These are phyloP conservation scores for Nemania sp. DNA, from an alignment of 2,329 filamentous ascomycete species.

Conservation along the genomic window DNA sequence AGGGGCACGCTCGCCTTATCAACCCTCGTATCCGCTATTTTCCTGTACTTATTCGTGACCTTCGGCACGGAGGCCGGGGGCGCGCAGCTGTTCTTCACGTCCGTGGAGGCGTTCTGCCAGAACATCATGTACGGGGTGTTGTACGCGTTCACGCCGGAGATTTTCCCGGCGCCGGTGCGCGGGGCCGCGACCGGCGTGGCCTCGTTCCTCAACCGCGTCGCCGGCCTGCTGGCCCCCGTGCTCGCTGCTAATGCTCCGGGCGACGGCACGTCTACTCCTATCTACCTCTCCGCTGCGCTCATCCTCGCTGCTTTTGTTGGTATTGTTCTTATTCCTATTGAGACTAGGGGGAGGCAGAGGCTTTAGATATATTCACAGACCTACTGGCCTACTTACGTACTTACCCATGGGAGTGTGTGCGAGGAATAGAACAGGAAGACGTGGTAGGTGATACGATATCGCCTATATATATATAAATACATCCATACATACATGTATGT, in stretches of 20 bases:
- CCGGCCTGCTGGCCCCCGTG: conserved; percentile 69
- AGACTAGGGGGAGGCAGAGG: conserved; percentile 62
- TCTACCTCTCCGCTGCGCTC: conserved; percentile 59
- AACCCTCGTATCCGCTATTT: conserved; percentile 68
- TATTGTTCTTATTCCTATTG: conserved; percentile 64
- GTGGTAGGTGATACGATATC: background rate
- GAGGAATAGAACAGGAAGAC: too few relatives aligned
- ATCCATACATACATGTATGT: background rate
- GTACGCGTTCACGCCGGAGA: conserved; percentile 76
- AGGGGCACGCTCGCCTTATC: conserved; percentile 71
- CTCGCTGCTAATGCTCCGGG: conserved; percentile 65
- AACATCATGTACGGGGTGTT: conserved; percentile 79
- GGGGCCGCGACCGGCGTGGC: conserved; percentile 74
- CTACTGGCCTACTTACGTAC: too few relatives aligned
- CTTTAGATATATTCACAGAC: conserved; percentile 44
- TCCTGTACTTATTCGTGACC: conserved; percentile 68
- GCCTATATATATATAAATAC: conserved; percentile 10
- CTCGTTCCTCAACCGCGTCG: conserved; percentile 69
- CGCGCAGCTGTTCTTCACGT: conserved; percentile 67
- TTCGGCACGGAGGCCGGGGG: conserved; percentile 59
- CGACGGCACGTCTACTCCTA: conserved; percentile 59
- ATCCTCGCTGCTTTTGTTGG: conserved; percentile 63
- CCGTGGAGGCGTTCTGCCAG: conserved; percentile 70
- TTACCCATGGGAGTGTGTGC: too few relatives aligned
- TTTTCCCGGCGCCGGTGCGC: conserved; percentile 72